These are phyloP conservation scores for Cyclotella atomus DNA, from an alignment of 108 stramenopile species.

Conservation along the genomic window DNA sequence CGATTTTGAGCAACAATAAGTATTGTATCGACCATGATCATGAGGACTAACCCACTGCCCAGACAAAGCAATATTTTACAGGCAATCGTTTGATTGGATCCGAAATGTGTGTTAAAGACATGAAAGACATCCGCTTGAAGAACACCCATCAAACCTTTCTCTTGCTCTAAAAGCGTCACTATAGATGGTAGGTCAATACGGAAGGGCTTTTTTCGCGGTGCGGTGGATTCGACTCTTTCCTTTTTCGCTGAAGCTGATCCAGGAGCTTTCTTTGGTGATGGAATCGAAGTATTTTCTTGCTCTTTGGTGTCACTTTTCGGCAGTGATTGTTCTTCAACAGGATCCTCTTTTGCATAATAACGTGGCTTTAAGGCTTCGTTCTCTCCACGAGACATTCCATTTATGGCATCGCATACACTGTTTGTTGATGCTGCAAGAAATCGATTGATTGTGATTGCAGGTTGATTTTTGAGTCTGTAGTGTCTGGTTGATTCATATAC, in stretches of 20 bases:
- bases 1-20: no score
- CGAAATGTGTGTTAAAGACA: constrained; percentile 36
- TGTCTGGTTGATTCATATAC: neutral
- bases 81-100: constrained; percentile 37
- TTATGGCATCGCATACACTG: neutral
- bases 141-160: constrained; percentile 30
- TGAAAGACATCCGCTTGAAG: constrained; percentile 35
- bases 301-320: no score
- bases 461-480: neutral
- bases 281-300: no score
- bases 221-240: neutral
- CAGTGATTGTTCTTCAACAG: neutral
- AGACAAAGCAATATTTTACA: constrained; percentile 35
- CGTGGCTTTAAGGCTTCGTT: neutral
- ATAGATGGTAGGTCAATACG: constrained; percentile 37
- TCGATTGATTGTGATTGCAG: neutral
- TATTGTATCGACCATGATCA: neutral
- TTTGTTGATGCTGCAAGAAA: neutral
- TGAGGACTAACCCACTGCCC: constrained; percentile 24
- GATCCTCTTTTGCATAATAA: neutral
- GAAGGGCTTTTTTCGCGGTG: neutral
- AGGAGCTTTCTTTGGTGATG: no score
- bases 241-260: constrained; percentile 4
- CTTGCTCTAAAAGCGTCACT: constrained; percentile 19
- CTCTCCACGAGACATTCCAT: constrained; percentile 4